These are phyloP conservation scores for Cordyceps fumosorosea DNA, from an alignment of 2,329 filamentous ascomycete genomes.

Conservation along the genomic window DNA sequence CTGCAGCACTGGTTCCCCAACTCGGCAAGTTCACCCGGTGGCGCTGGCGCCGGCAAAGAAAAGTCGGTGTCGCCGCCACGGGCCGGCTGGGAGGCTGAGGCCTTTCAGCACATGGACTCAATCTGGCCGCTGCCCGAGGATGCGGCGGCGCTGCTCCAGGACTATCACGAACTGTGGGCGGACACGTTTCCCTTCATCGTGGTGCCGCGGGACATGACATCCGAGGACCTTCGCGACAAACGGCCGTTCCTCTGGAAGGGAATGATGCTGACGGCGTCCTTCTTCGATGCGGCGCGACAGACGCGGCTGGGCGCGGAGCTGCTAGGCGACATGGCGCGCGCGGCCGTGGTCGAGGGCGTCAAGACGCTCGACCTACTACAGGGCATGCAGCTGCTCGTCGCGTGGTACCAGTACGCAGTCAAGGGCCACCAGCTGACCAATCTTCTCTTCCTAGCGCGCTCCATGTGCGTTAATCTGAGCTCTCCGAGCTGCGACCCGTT, in stretches of 20 bases:
- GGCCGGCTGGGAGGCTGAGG: slow-evolving; percentile 18
- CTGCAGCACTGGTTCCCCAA: slow-evolving; percentile 32
- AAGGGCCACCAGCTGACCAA: slow-evolving; percentile 45
- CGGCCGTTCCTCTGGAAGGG: slow-evolving; percentile 44
- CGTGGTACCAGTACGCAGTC: slow-evolving; percentile 43
- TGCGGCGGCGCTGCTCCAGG: slow-evolving; percentile 32
- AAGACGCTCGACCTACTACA: slow-evolving; percentile 43
- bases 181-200: slow-evolving; percentile 40
- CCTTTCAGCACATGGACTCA: slow-evolving; percentile 21
- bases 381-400: slow-evolving; percentile 37
- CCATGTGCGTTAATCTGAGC: slow-evolving; percentile 37
- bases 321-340: slow-evolving; percentile 35
- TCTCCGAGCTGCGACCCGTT: slow-evolving; percentile 25
- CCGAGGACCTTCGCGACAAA: slow-evolving; percentile 29
- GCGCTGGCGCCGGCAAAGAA: background rate
- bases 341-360: slow-evolving; percentile 33
- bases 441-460: slow-evolving; percentile 40
- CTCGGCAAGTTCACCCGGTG: background rate
- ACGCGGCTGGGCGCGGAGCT: slow-evolving; percentile 37
- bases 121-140: slow-evolving; percentile 37
- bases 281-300: slow-evolving; percentile 39
- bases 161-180: slow-evolving; percentile 28
- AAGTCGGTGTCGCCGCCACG: background rate
- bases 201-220: slow-evolving; percentile 30
- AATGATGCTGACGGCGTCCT: slow-evolving; percentile 38